A percentile compares a stretch with the other conserved stretches of the same genome.
phyloP scores from a whole-genome alignment of 805 yeast species.

The Metschnikowia kofuensis region DNA sequence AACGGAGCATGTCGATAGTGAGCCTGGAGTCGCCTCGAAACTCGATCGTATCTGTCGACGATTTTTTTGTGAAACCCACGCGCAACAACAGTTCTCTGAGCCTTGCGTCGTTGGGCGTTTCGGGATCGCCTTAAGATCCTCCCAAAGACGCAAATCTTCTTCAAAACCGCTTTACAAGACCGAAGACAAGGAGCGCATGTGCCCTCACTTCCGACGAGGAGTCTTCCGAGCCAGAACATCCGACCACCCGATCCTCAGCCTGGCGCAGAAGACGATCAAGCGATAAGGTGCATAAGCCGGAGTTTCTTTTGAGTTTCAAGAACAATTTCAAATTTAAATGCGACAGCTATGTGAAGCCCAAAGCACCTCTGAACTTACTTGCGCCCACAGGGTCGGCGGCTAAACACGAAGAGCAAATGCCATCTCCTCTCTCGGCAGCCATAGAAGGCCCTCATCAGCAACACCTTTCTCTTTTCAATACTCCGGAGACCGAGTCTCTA shows the following conservation, averaged over 20 bases:
- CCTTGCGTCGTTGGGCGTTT: constrained; percentile 17
- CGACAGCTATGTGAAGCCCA: constrained; percentile 9
- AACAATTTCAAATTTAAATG: constrained; percentile 10
- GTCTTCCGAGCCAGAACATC: constrained; percentile 27
- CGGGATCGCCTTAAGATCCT: constrained; percentile 11
- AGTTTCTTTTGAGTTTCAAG: constrained; percentile 14
- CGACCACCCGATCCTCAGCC: constrained; percentile 5
- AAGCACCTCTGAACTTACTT: background rate
- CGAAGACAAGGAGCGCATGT: constrained; percentile 14
- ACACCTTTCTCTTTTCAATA: background rate
- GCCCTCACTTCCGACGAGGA: constrained; percentile 38
- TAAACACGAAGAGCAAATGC: constrained; percentile 19
- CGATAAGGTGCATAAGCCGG: constrained; percentile 15
- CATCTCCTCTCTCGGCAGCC: constrained; percentile 26
- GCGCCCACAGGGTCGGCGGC: background rate
- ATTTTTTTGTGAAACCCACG: constrained; percentile 25
- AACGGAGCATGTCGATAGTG: constrained; percentile 35
- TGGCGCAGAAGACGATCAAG: constrained; percentile 18
- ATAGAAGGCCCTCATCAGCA: constrained; percentile 7
- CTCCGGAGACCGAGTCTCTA: constrained; percentile 4
- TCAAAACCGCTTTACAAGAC: background rate
- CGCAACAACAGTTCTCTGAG: constrained; percentile 34
- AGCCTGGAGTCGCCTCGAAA: constrained; percentile 41
- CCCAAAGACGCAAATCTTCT: constrained; percentile 1
- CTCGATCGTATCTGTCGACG: constrained; percentile 40